A percentile compares a stretch with the other conserved stretches of the same genome.
phyloP scores from a whole-genome alignment of 1,284 basidiomycete species.

The Puccinia triticina region DNA sequence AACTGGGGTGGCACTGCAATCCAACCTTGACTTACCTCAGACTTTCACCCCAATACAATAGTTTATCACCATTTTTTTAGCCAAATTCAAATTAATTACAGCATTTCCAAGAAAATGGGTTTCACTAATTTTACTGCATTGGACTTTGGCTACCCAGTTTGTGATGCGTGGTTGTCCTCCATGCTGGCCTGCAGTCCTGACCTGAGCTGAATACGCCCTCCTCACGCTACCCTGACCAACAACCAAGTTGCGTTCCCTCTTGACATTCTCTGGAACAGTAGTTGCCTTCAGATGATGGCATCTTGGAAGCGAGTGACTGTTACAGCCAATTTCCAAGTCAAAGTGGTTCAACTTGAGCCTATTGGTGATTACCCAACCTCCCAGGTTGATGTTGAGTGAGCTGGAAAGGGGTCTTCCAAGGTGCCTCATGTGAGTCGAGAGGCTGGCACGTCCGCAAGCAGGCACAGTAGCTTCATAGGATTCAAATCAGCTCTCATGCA shows the following conservation, averaged over 20 bases:
- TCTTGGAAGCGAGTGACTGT: constrained; percentile 64
- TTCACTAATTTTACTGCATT: too few species aligned
- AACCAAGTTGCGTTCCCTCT: neutral
- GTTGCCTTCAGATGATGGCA: neutral
- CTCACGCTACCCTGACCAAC: neutral
- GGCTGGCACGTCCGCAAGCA: neutral
- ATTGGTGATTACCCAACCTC: too few species aligned
- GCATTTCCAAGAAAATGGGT: too few species aligned
- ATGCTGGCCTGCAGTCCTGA: neutral
- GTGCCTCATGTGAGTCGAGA: neutral
- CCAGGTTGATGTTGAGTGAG: neutral
- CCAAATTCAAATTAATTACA: too few species aligned
- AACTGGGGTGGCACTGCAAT: too few species aligned
- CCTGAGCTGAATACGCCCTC: neutral
- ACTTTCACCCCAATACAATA: too few species aligned
- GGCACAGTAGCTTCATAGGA: neutral
- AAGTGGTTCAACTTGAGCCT: too few species aligned
- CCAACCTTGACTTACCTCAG: too few species aligned
- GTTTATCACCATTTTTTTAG: too few species aligned
- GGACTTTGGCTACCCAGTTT: neutral
- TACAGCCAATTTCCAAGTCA: constrained; percentile 65
- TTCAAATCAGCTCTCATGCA: neutral
- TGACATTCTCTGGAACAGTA: neutral
- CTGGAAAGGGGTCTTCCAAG: neutral
- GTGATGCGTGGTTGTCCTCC: neutral